Evolutionary conservation across 2,329 filamentous ascomycete species (phyloP), one percentile per base, ranked within the genome.

Genomic region (Fonsecaea erecta): DNA sequence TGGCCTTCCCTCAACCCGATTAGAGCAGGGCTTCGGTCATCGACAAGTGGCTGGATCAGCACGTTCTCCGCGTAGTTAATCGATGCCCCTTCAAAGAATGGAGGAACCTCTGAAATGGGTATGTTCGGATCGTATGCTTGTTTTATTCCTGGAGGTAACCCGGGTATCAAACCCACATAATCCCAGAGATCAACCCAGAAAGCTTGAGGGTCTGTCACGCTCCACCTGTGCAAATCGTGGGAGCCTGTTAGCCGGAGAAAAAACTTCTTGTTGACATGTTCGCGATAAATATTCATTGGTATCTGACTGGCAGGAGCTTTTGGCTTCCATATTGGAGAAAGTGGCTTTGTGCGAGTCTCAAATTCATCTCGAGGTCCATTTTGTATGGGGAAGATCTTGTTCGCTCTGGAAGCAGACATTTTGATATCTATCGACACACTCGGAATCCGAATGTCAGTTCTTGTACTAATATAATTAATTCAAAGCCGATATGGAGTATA

Each of bases 131-230:
- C 74, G 68, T 77, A 79, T 8, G 78, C 78, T 54, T 69, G 71
- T 7, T 63, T 76, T 9, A 80, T 62, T 16, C 43, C 43, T 28
- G 72, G 67, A 67, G 70, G 18, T 65, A 58, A 18, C 74, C 74
- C 5, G 75, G 70, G 28, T 64, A 51, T 11, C 77, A 80, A 68
- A 5, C 71, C 71, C 0, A 77, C 73, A 60, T 76, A 79, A 11
- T 70, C 58, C 63, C 78, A 78, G n/a, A 80, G 66, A 65, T 79
- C 75, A 16, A 75, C 71, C 78, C 78, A 80, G 65, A 80, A 80
- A 11, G 76, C 73, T 32, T 80, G 77, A 2, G 75, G 71, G 14
- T 74, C 71, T 1, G 72, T 66, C 6, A 78, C 74, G 32, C 74
- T 77, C 77, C 78, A 80, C 64, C 66, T 70, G 12, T 80, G 77